phyloP scores from a whole-genome alignment of 306 rosid genomes.

The Vicia villosa region DNA sequence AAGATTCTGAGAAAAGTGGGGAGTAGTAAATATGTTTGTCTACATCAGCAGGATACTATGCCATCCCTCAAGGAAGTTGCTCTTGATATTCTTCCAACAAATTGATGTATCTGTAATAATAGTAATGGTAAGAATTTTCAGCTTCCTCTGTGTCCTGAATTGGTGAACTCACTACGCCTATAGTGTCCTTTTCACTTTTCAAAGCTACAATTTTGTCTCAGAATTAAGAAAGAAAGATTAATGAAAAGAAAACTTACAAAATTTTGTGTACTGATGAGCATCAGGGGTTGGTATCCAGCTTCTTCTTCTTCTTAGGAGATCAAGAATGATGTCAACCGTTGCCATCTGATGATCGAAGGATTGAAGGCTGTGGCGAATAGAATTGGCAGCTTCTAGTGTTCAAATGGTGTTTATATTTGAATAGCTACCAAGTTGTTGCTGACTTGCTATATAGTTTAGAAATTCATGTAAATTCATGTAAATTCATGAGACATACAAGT shows the following conservation, averaged over 20 bases:
- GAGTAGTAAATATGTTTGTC: constrained; percentile 47
- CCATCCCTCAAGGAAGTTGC: constrained; percentile 99
- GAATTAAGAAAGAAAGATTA: neutral
- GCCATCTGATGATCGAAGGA: constrained; percentile 8
- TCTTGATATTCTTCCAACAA: constrained; percentile 79
- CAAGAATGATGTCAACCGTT: neutral
- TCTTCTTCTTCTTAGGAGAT: constrained; percentile 13
- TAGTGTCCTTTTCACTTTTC: neutral
- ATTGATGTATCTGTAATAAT: constrained; percentile 39
- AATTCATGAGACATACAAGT: constrained; percentile 3
- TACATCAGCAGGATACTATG: constrained; percentile 79
- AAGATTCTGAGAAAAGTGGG: constrained; percentile 72
- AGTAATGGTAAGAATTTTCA: constrained; percentile 29
- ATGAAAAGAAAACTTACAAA: constrained; percentile 10
- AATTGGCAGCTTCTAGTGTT: constrained; percentile 6
- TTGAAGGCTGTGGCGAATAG: constrained; percentile 14
- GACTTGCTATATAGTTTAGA: constrained; percentile 24
- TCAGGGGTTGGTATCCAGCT: constrained; percentile 18
- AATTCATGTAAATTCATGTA: too few relatives aligned
- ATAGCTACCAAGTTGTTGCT: constrained; percentile 2
- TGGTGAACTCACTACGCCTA: neutral
- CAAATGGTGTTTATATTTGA: constrained; percentile 1
- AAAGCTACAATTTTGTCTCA: neutral
- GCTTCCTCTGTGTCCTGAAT: neutral
- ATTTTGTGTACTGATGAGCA: constrained; percentile 24